phyloP scores from a whole-genome alignment of 73 alveolate species.

The Paramecium octaurelia region DNA sequence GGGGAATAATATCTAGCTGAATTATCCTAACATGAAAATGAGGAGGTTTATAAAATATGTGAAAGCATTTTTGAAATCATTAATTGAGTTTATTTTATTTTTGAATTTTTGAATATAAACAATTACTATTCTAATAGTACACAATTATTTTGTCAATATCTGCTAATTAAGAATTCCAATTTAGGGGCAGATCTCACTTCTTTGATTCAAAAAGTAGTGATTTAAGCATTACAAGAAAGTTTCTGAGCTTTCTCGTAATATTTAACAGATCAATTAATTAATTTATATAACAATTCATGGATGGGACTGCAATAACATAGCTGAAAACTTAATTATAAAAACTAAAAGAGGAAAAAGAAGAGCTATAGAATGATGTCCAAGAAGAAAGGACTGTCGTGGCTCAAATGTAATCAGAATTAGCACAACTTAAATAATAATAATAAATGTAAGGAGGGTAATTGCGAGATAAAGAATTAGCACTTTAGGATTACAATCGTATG shows the following conservation, averaged over 20 bases:
- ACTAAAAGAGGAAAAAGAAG: slow-evolving; percentile 25
- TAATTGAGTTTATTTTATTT: not conserved
- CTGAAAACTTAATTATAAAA: not conserved
- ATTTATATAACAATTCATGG: not conserved
- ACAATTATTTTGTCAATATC: not conserved
- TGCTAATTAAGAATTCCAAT: not conserved
- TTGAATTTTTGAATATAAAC: not conserved
- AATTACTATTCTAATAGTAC: not conserved
- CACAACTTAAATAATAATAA: not conserved
- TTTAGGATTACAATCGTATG: slow-evolving; percentile 40
- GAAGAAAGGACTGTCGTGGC: slow-evolving; percentile 29
- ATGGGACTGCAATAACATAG: slow-evolving; percentile 29
- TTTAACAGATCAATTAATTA: slow-evolving; percentile 15
- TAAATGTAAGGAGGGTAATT: not conserved
- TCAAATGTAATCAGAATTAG: slow-evolving; percentile 26
- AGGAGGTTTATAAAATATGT: not conserved
- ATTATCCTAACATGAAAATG: not conserved
- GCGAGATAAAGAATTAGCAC: slow-evolving; percentile 50
- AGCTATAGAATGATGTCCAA: not conserved
- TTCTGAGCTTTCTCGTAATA: not conserved
- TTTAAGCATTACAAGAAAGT: not conserved
- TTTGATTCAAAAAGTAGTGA: not conserved
- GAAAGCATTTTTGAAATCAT: not conserved
- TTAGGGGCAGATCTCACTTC: not conserved
- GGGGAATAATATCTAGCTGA: not conserved